Percentiles rank a stretch among this genome's conserved stretches.
Evolutionary conservation across 2,329 filamentous ascomycete species (phyloP).

Genomic region (Colletotrichum orchidophilum): DNA sequence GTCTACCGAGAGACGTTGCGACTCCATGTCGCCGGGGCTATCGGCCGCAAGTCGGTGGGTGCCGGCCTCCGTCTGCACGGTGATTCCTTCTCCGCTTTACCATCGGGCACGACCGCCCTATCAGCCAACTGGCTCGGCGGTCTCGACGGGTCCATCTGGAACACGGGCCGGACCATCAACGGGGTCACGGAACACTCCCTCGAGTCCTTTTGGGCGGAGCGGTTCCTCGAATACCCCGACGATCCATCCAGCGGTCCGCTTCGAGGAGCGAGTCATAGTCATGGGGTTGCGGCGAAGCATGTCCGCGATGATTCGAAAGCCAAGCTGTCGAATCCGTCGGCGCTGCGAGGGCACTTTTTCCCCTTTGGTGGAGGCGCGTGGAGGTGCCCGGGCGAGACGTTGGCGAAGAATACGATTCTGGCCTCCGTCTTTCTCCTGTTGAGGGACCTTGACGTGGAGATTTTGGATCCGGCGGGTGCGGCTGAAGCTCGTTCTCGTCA

Average conservation of each 20-base stretch:
- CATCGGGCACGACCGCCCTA: not conserved
- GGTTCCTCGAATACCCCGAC: constrained; percentile 33
- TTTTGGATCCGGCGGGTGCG: not conserved
- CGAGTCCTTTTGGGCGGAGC: constrained; percentile 33
- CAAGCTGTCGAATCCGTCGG: not conserved
- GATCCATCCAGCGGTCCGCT: constrained; percentile 33
- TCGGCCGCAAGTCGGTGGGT: constrained; percentile 3
- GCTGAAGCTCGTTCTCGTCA: not conserved
- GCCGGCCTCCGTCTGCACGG: not conserved
- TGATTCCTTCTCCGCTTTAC: not conserved
- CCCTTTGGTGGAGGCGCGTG: constrained; percentile 26
- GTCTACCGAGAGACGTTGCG: constrained; percentile 24
- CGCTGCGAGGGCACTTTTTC: constrained; percentile 17
- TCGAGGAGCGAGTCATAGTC: not conserved
- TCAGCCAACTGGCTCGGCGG: constrained; percentile 25
- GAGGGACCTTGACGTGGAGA: constrained; percentile 2
- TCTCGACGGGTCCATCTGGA: constrained; percentile 15
- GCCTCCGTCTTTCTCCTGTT: not conserved
- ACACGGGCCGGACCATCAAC: not conserved
- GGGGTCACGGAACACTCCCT: constrained; percentile 9
- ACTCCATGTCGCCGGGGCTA: constrained; percentile 9
- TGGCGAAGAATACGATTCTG: constrained; percentile 22
- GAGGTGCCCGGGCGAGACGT: constrained; percentile 24
- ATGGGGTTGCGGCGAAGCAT: not conserved
- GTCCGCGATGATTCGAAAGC: constrained; percentile 1